Base-by-base conservation (phyloP, 106 monocot species). In the Acorus calamus region DNA sequence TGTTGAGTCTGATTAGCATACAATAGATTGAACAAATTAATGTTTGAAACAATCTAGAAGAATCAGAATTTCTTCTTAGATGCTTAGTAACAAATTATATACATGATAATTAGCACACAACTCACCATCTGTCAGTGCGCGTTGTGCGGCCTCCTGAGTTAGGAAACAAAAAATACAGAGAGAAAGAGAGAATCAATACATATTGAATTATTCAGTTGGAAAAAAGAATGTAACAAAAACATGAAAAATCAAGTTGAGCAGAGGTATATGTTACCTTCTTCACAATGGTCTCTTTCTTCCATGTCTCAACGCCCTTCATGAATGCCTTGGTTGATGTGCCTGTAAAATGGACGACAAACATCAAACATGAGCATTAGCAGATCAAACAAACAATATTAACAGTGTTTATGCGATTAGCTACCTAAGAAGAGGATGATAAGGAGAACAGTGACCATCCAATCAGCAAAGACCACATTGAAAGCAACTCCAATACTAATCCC, bases 381-480 rank as follows among this genome's bases (percentile, higher is more conserved):
- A 28, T 28, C 28, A 28, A 28, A 28, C 28, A 1, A 28, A 28
- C 28, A 28, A 28, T 28, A 28, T 28, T 28, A 28, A 28, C 28
- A 28, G 28, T 28, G 28, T 28, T 28, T 28, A 28, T 28, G 1
- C 1, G 28, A 7, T 41, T 9, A 43, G 7, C 73, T 79, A 79
- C 83, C 78, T 47, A 84, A 57, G 79, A 84, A 84, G 51, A 84
- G 73, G 44, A 76, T 55, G 55, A 84, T 84, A 1, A 84, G 79
- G 13, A 84, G 83, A 59, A 84, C 76, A 1, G 83, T 84, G 44
- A 84, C 79, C 83, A 84, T 84, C 83, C 83, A 84, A 55, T 79
- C 79, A 28, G 83, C 83, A 59, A 84, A 84, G 6, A 84, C 44
- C 1, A 84, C 83, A 70, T 84, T 84, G 58, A 84, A 84, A 11